Base-by-base conservation (phyloP, 2,329 filamentous ascomycete genomes). In the Didymella glomerata region DNA sequence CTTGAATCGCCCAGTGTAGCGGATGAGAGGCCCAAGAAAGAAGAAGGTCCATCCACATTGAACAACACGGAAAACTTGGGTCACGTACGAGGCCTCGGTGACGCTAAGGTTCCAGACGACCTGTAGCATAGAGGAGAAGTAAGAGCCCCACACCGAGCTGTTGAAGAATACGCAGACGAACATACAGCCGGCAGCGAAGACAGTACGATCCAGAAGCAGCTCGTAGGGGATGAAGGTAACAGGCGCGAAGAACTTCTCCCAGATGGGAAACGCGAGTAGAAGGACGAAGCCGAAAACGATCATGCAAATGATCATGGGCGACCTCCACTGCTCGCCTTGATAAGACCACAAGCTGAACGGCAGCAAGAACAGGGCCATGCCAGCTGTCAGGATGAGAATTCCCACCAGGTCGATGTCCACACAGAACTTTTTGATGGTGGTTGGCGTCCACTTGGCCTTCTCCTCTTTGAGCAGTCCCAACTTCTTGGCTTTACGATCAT, bases 291-390 rank as follows among this genome's bases (percentile, higher is more conserved):
- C 76, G 24, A 75, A 49, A 13, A 78, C 67, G 4, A 78, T 62
- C 69, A 78, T 75, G 57, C 68, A 66, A 55, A 80, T 76, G 16
- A 80, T 76, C 62, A 64, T 64, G 3, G 64, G 60, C 11, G 71
- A 67, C 7, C 55, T 49, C 76, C 76, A 79, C 63, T 66, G 32
- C 63, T 65, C 64, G 55, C 48, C 70, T 67, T 46, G 64, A 20
- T 64, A 66, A n/a, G 68, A 69, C 60, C 68, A 71, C 28, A 92
- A 79, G 24, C 81, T 87, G 71, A 92, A 86, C 0, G 89, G 87
- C 8, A 92, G 83, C n/a, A 92, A 78, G 68, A 92, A 85, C 9
- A 91, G 75, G 0, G 84, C 80, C 63, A 89, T 82, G 2, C 87
- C 88, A 2, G 77, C 79, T 1, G 83, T 81, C 55, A 90, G 80